Base-by-base conservation (phyloP, 768 basidiomycete species). In the Scleroderma bovista region DNA sequence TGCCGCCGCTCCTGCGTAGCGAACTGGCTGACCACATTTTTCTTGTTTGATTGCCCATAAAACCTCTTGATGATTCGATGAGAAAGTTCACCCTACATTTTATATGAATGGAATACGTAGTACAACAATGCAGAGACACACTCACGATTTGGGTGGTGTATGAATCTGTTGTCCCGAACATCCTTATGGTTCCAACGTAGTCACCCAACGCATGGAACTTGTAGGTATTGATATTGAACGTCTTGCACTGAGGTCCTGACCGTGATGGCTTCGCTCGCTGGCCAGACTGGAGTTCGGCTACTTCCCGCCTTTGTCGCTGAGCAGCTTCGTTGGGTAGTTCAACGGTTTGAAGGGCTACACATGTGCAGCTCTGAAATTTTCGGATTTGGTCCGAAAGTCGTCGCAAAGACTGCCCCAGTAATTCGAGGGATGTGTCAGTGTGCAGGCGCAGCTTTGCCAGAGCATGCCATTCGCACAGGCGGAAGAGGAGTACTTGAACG, bases 11-110 rank as follows among this genome's bases (percentile, higher is more conserved):
- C 49, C 0, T 58, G 58, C 6, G 53, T 50, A 0, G 65, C 59
- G 39, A 76, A 69, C 38, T 73, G 68, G 1, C 40, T 33, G 0
- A 43, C 32, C 3, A 56, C 52, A n/a, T 67, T 43, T 1, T 56
- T 61, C 51, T 74, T 75, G 56, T 72, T 75, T 0, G 68, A 72
- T 1, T 59, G 44, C 0, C 41, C 48, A 43, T 75, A 77, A 13
- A 69, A 52, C 0, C 50, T 52, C 52, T 79, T 77, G 19, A 73
- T 54, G 0, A 24, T 41, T 0, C 59, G 47, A 46, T 77, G 74
- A 24, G 69, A 62, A 0, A 67, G 61, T 57, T 75, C 73, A 13
- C 69, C 65, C 73, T 75, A 32, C 12, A 11, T 6, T 12, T 20
- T 19, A 23, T 11, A 20, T 32, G n/a, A 3, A 39, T 19, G 8